Base-by-base conservation (phyloP, 768 basidiomycete species). In the Tulasnella sp. region DNA sequence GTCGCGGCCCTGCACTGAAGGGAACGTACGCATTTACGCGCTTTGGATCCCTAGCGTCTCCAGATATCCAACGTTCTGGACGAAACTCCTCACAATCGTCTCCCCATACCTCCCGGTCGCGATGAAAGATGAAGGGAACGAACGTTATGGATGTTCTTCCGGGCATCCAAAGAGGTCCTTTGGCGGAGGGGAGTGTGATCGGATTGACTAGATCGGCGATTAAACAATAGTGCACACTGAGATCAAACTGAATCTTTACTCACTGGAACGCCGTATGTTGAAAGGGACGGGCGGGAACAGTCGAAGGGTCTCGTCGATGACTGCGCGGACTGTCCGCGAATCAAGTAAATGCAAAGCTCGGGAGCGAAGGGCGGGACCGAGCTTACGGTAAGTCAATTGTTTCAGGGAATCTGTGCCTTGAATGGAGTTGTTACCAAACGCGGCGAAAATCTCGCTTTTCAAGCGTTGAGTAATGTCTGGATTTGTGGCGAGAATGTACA, bases 261-360 rank as follows among this genome's bases (percentile, higher is more conserved):
- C 79, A 64, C 90, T 86, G 52, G 85, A 86, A 82, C 91, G 89
- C 39, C 91, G 87, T 52, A 88, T 84, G 79, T 93, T 93, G 54
- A 92, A 82, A 8, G 92, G 92, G 0, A 94, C 91, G 8, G 93
- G 91, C 3, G 92, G 92, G 83, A 90, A 94, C 1, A 94, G 83
- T 22, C 93, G 86, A 31, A 94, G 85, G 0, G 90, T 90, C 80
- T 94, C 93, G 78, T 93, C 91, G 54, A 94, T 87, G 29, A 75
- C 22, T 7, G 77, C 77, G 14, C 77, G 77, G 19, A 77, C 77
- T 77, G 52, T 77, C n/a, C 25, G 40, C 1, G n/a, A 29, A n/a
- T 19, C 71, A n/a, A 77, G 76, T 37, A 17, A 52, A 64, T 34
- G 36, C 67, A 25, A 37, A 79, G 42, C 40, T 19, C 54, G 31